Base-by-base conservation (phyloP, 2,329 filamentous ascomycete species). In the Sporothrix mexicana region DNA sequence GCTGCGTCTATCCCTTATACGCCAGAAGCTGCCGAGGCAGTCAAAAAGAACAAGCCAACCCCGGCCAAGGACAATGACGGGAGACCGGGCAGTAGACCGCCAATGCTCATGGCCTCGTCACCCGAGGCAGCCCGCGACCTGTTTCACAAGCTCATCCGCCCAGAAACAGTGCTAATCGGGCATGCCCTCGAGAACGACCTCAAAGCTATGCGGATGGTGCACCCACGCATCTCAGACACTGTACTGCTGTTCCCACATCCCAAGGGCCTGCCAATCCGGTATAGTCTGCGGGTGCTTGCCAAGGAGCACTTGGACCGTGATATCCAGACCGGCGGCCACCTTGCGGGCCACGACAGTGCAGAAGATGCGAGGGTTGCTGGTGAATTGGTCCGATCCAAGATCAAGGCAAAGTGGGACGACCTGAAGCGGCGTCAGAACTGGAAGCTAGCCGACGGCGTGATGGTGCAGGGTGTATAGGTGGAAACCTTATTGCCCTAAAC, bases 121-220 rank as follows among this genome's bases (percentile, higher is more conserved):
- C 95, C 95, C 0, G 84, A 88, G 25, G 87, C 84, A 41, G 96
- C 96, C 0, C 91, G 96, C 9, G 85, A 89, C 1, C 85, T 98
- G 0, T 87, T 99, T 9, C 93, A 97, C 81, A 86, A 88, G 0
- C 86, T 93, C 70, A 86, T 99, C 68, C 87, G 90, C 0, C 92
- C 94, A 0, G 83, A 87, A 0, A 99, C 95, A 0, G 93, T 95
- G 0, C 83, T 99, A 0, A 93, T 99, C 64, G 96, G 96, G 0
- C 96, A 99, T 80, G 95, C 94, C 0, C 88, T 98, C 9, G 96
- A 99, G 78, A 99, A 99, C 79, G 96, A 99, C 78, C 87, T 99
- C 72, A 98, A 97, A 79, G 89, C 91, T 53, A 73, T 78, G 73
- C 77, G 76, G 25, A 75, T 78, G 36, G 75, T 77, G 25, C 76